These are phyloP conservation scores for Hypoxylon lenormandii DNA, from an alignment of 495 filamentous ascomycete genomes.

Conservation along the genomic window DNA sequence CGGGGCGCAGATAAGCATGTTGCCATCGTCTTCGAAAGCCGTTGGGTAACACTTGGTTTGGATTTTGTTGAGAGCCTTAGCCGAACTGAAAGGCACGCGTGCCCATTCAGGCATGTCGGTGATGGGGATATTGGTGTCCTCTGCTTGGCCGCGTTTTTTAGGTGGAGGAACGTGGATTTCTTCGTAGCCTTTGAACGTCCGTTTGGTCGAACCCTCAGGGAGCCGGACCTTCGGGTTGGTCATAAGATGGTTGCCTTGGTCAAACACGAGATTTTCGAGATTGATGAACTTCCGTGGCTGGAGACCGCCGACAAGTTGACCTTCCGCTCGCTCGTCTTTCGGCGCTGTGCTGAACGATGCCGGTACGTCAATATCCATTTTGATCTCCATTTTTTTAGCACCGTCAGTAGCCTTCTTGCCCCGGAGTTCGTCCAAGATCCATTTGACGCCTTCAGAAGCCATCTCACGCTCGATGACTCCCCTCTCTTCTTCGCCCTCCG, in stretches of 20 bases:
- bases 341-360: slow-evolving; percentile 63
- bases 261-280: slow-evolving; percentile 94
- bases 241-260: slow-evolving; percentile 98
- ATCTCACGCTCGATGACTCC: slow-evolving; percentile 87
- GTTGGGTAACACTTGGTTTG: slow-evolving; percentile 91
- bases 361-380: slow-evolving; percentile 93
- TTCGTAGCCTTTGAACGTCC: slow-evolving; percentile 96
- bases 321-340: slow-evolving; percentile 65
- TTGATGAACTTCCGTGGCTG: slow-evolving; percentile 90
- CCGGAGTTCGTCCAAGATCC: slow-evolving; percentile 86
- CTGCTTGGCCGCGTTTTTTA: slow-evolving; percentile 81
- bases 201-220: slow-evolving; percentile 94
- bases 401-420: slow-evolving; percentile 66
- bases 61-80: slow-evolving; percentile 86
- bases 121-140: slow-evolving; percentile 82
- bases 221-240: slow-evolving; percentile 94
- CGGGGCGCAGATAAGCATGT: slow-evolving; percentile 96
- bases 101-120: slow-evolving; percentile 94
- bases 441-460: slow-evolving; percentile 83
- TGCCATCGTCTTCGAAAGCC: slow-evolving; percentile 94
- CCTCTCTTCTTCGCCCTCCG: slow-evolving; percentile 82
- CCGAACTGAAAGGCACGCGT: slow-evolving; percentile 80
- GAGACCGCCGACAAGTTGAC: slow-evolving; percentile 81
- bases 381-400: slow-evolving; percentile 81
- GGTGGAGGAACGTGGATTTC: slow-evolving; percentile 96